Base-by-base conservation (phyloP, 441 rosid species). In the Iberis amara region DNA sequence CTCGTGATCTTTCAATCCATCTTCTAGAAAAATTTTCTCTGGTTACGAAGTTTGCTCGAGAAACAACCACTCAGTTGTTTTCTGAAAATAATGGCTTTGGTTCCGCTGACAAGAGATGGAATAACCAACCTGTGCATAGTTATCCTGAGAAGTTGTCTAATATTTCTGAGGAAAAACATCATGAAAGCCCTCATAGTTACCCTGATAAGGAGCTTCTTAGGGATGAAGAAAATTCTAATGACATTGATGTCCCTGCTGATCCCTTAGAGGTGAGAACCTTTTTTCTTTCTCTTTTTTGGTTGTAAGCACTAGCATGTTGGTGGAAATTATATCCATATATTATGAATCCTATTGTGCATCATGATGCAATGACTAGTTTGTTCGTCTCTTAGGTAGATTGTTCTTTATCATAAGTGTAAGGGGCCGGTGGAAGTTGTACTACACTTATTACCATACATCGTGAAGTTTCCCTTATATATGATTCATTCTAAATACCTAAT, bases 31-130 rank as follows among this genome's bases (percentile, higher is more conserved):
- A 86, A 68, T 94, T 89, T 61, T 94, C 99, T 57, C 87, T 79
- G 44, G 97, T 94, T 60, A 86, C 99, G 14, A 89, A 80, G 75
- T 89, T 89, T 79, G 96, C 96, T 24, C 76, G 96, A 40, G 97
- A 94, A 14, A 86, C 97, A 43, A 89, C 97, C 58, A 78, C 95
- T 18, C 99, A 86, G 65, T 71, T 89, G 15, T 85, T 94, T 63
- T 75, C 86, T 10, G 97, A 85, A 65, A 72, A 65, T 55, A 81
- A 85, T 72, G 90, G 81, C 23, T 79, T 76, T 64, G 80, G 74
- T 73, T 64, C 75, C 38, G 32, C 61, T 37, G 96, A 83, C 56
- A 84, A 77, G 80, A 79, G 64, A 80, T 68, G 43, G 56, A 64
- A 61, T 46, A 62, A 59, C 59, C 73, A 64, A 39, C 65, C 80